These are phyloP conservation scores for Diospyros lotus DNA, from an alignment of 148 eudicot genomes.

Conservation along the genomic window DNA sequence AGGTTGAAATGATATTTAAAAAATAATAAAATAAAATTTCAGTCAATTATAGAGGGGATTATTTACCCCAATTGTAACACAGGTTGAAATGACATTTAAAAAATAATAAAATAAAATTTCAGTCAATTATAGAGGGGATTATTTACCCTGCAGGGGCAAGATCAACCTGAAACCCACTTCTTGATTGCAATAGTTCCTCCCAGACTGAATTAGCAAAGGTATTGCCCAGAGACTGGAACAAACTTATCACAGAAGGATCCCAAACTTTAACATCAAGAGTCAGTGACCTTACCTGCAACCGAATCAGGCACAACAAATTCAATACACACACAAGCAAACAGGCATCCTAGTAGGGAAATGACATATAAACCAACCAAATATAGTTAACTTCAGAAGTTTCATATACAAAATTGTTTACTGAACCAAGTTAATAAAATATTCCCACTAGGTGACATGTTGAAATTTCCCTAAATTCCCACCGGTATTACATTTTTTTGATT, in stretches of 20 bases:
- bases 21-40: neutral
- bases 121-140: neutral
- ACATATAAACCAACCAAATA: too few relatives aligned
- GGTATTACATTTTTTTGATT: neutral
- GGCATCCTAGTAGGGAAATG: neutral
- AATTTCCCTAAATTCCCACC: neutral
- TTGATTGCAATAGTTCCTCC: constrained; percentile 87
- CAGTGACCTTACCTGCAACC: constrained; percentile 83
- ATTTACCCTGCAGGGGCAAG: constrained; percentile 63
- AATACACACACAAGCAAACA: constrained; percentile 1
- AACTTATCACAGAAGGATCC: constrained; percentile 88
- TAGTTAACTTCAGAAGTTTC: neutral
- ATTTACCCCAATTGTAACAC: neutral
- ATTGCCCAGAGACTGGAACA: constrained; percentile 95
- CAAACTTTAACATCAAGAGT: constrained; percentile 98
- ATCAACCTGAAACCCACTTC: constrained; percentile 72
- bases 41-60: neutral
- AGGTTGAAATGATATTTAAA: neutral
- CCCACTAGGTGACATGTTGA: neutral
- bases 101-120: neutral
- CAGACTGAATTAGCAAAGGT: constrained; percentile 84
- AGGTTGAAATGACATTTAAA: neutral
- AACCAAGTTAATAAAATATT: neutral
- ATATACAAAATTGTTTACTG: neutral
- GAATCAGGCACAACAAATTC: constrained; percentile 13